A percentile compares a stretch with the other conserved stretches of the same genome.
phyloP scores from a whole-genome alignment of 352 stramenopile species.

The Pythium plurisporium region DNA sequence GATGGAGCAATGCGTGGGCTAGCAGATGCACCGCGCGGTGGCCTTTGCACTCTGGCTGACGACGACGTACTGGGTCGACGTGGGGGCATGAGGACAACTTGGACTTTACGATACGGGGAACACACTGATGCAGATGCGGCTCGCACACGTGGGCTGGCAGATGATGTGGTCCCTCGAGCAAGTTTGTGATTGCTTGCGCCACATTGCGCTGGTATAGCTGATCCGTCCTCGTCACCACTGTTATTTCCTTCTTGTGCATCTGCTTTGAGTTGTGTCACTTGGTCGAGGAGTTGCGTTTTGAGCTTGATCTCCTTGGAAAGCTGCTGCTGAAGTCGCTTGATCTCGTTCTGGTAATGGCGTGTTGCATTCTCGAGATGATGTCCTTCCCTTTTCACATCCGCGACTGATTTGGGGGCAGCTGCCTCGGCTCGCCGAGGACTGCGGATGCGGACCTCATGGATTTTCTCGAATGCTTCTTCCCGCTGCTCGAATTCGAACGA shows the following conservation, averaged over 20 bases:
- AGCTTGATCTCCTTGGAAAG: conserved; percentile 42
- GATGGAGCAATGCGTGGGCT: too few relatives aligned
- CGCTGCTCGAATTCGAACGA: conserved; percentile 29
- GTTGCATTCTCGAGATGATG: conserved; percentile 34
- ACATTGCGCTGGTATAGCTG: neutral
- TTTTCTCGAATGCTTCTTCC: conserved; percentile 34
- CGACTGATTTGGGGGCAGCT: neutral
- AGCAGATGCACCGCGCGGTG: too few relatives aligned
- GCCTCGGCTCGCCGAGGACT: conserved; percentile 1
- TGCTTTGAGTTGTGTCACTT: conserved; percentile 35
- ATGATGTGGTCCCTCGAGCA: neutral
- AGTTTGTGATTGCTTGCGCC: neutral
- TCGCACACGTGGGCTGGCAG: conserved; percentile 24
- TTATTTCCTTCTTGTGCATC: neutral
- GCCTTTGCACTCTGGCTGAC: conserved; percentile 21
- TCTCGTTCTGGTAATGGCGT: conserved; percentile 65
- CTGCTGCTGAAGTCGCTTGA: conserved; percentile 59
- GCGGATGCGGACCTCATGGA: conserved; percentile 25
- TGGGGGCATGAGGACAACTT: neutral
- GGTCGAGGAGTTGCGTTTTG: conserved; percentile 41
- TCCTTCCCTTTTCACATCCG: neutral
- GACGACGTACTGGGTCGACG: conserved; percentile 44
- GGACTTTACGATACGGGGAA: conserved; percentile 15
- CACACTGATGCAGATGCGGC: conserved; percentile 32
- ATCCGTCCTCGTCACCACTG: neutral